Percentiles rank a stretch among this genome's conserved stretches.
These are phyloP conservation scores for Xylaria sp. DNA, from an alignment of 2,329 filamentous ascomycete species.

Conservation along the genomic window DNA sequence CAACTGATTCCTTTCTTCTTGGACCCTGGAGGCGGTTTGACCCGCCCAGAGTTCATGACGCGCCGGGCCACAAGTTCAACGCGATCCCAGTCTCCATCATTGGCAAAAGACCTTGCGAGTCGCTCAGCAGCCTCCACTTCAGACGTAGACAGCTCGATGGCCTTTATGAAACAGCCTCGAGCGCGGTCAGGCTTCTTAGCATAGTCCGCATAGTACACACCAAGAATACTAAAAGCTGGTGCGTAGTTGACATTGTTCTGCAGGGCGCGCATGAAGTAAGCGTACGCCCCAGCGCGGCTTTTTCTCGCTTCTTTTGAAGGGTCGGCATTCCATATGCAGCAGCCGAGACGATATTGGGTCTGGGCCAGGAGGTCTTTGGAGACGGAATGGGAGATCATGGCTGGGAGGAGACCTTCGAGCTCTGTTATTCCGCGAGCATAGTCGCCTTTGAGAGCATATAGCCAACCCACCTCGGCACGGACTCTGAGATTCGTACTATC, in stretches of 20 bases:
- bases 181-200: constrained; percentile 80
- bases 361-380: constrained; percentile 72
- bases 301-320: constrained; percentile 68
- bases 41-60: constrained; percentile 90
- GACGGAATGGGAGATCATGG: constrained; percentile 52
- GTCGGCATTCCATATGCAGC: constrained; percentile 82
- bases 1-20: constrained; percentile 91
- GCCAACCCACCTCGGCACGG: constrained; percentile 85
- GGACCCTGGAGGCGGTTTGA: constrained; percentile 82
- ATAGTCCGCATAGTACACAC: constrained; percentile 88
- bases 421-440: constrained; percentile 62
- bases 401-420: constrained; percentile 61
- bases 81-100: constrained; percentile 90
- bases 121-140: constrained; percentile 85
- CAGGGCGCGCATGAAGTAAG: constrained; percentile 74
- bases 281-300: constrained; percentile 75
- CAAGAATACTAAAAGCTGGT: constrained; percentile 84
- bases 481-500: constrained; percentile 73
- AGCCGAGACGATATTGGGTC: constrained; percentile 79
- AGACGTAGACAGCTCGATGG: constrained; percentile 82
- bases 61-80: constrained; percentile 89
- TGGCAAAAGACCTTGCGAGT: constrained; percentile 78
- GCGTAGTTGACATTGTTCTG: constrained; percentile 85
- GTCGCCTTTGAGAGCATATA: constrained; percentile 76
- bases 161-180: constrained; percentile 91